Conservation (phyloP, 768 basidiomycete genomes). For the Suillus luteus region DNA sequence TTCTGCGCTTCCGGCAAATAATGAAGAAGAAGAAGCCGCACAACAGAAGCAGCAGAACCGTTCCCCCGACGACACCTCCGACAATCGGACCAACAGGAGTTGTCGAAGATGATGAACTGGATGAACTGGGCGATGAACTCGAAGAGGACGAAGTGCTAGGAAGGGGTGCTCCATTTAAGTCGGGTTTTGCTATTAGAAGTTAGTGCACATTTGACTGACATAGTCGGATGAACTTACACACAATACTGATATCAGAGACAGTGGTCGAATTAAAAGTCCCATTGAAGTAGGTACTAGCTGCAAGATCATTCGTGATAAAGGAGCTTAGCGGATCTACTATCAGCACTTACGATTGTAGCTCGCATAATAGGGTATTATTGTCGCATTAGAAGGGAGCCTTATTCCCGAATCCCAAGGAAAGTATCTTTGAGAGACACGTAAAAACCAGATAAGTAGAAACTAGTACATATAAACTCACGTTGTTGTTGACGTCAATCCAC, state of each 20-base stretch:
- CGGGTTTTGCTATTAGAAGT: slow-evolving; percentile 13
- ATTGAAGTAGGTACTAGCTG: slow-evolving; percentile 24
- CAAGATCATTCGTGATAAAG: slow-evolving; percentile 9
- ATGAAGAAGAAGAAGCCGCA: slow-evolving; percentile 16
- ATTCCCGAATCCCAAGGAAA: slow-evolving; percentile 20
- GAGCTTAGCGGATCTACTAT: neutral
- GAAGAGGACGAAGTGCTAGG: slow-evolving; percentile 8
- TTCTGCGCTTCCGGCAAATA: slow-evolving; percentile 18
- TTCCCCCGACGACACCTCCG: slow-evolving; percentile 26
- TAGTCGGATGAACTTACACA: slow-evolving; percentile 15
- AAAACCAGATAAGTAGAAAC: neutral
- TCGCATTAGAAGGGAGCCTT: slow-evolving; percentile 10
- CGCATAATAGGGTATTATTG: slow-evolving; percentile 31
- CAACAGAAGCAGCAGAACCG: slow-evolving; percentile 19
- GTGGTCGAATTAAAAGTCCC: slow-evolving; percentile 17
- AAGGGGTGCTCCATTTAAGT: slow-evolving; percentile 21
- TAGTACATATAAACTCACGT: slow-evolving; percentile 19
- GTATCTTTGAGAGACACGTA: slow-evolving; percentile 21
- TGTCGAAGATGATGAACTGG: slow-evolving; percentile 10
- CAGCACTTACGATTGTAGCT: slow-evolving; percentile 24
- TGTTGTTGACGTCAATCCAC: slow-evolving; percentile 16
- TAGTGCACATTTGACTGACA: neutral
- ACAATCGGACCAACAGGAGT: slow-evolving; percentile 19
- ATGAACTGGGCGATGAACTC: slow-evolving; percentile 5
- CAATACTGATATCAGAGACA: slow-evolving; percentile 13